Base-by-base conservation (phyloP, 2,329 filamentous ascomycete genomes). In the Sporothrix protearum region DNA sequence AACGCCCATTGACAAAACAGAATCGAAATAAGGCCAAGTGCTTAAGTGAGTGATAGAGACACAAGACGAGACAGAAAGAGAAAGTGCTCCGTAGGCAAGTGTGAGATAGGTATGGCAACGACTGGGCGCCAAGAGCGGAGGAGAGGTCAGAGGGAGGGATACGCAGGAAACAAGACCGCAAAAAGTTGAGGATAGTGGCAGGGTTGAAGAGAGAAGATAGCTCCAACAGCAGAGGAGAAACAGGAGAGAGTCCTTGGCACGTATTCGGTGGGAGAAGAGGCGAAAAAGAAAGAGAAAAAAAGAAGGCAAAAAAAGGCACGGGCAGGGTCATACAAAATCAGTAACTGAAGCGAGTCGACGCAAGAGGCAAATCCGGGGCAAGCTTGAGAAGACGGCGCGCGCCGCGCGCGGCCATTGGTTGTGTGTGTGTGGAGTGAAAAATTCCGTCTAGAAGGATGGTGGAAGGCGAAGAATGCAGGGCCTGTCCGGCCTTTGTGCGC, bases 321-420 rank as follows among this genome's bases (percentile, higher is more conserved):
- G 33, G 12, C n/a, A 19, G 22, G 42, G 22, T n/a, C n/a, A n/a
- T 49, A 49, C 39, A 66, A 66, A 49, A 22, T n/a, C 63, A 66
- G 16, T 30, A 33, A 47, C 22, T 30, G 25, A 36, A 67, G 30
- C 47, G 7, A 55, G 66, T 55, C 47, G 36, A 42, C 36, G 25
- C 42, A 51, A 30, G 55, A 70, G 68, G 68, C 68, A 70, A 70
- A 70, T 70, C 55, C 68, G 53, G 68, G 68, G 68, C 53, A 70
- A 63, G 68, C 68, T 70, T 51, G 53, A 9, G 39, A 47, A 36
- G 14, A 59, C 9, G 55, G n/a, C n/a, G n/a, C n/a, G n/a, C n/a
- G n/a, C n/a, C 55, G 55, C 25, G 59, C 33, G 59, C 28, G 39
- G 10, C 16, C n/a, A n/a, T n/a, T n/a, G n/a, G 49, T 10, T 33